phyloP scores from a whole-genome alignment of 768 basidiomycete species.

The Hydnomerulius pinastri region DNA sequence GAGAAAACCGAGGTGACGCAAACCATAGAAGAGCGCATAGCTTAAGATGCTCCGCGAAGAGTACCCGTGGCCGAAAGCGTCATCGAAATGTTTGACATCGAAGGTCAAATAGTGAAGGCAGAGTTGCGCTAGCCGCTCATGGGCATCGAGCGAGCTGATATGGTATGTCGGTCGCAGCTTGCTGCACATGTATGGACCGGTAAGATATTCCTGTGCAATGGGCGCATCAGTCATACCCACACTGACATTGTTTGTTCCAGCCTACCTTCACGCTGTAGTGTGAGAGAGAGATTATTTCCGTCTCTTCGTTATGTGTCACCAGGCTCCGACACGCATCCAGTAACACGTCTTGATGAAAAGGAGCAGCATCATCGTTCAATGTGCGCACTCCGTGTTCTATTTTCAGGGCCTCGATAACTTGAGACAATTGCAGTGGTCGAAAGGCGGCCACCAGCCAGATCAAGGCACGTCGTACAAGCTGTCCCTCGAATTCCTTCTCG shows the following conservation, averaged over 20 bases:
- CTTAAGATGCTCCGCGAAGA: constrained; percentile 2
- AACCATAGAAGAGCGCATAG: constrained; percentile 4
- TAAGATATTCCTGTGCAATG: constrained; percentile 15
- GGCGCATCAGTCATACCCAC: neutral
- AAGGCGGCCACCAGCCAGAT: constrained; percentile 20
- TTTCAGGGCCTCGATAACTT: constrained; percentile 15
- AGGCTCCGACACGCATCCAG: constrained; percentile 18
- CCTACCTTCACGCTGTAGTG: constrained; percentile 28
- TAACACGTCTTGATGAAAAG: constrained; percentile 7
- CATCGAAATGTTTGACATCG: constrained; percentile 1
- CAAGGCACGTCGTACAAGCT: constrained; percentile 10
- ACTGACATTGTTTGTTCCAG: neutral
- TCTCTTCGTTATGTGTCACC: constrained; percentile 14
- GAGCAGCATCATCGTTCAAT: constrained; percentile 6
- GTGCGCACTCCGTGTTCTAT: constrained; percentile 6
- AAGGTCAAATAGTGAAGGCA: constrained; percentile 8
- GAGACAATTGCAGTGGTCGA: constrained; percentile 10
- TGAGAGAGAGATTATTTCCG: constrained; percentile 11
- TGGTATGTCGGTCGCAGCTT: constrained; percentile 7
- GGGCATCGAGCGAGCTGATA: constrained; percentile 2
- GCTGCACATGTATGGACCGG: neutral
- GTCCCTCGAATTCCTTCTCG: neutral
- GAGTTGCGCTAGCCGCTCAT: constrained; percentile 5
- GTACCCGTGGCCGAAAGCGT: neutral
- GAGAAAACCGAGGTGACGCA: constrained; percentile 8